Conservation (phyloP, 1,284 basidiomycete species). For the Pyrrhoderma lamaoense region DNA sequence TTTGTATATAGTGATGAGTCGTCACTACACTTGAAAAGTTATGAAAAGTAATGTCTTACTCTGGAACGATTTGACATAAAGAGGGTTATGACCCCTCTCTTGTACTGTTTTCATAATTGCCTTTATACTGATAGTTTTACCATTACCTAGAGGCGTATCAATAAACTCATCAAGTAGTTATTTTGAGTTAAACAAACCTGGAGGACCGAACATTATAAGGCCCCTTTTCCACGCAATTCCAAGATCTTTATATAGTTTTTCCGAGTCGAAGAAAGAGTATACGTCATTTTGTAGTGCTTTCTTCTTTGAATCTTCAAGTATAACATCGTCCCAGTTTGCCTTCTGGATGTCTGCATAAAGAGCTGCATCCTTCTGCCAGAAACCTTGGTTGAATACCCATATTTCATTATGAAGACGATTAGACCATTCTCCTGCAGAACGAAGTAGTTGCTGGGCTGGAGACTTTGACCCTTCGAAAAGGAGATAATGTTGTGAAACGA, state of each 20-base stretch:
- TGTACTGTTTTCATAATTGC: constrained; percentile 63
- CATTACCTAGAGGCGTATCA: constrained; percentile 48
- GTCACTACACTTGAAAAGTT: neutral
- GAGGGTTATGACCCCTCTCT: constrained; percentile 50
- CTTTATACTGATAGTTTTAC: constrained; percentile 79
- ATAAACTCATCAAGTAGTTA: too few relatives aligned
- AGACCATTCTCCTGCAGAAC: constrained; percentile 44
- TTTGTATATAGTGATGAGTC: neutral
- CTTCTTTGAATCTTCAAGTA: constrained; percentile 70
- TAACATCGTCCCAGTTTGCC: constrained; percentile 68
- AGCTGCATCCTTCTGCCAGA: constrained; percentile 54
- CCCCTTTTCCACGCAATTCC: constrained; percentile 82
- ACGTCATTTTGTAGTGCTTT: constrained; percentile 60
- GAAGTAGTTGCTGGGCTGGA: constrained; percentile 45
- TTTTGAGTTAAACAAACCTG: constrained; percentile 36
- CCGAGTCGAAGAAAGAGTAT: constrained; percentile 68
- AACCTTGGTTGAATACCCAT: constrained; percentile 66
- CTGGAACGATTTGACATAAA: constrained; percentile 74
- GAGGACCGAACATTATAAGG: constrained; percentile 65
- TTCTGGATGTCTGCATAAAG: constrained; percentile 69
- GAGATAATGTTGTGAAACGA: constrained; percentile 36
- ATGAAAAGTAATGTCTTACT: constrained; percentile 29
- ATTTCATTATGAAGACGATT: constrained; percentile 59
- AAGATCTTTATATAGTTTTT: constrained; percentile 62
- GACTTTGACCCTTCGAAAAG: constrained; percentile 56